A percentile compares a stretch with the other conserved stretches of the same genome.
These are phyloP conservation scores for Plasmodium reichenowi DNA, from an alignment of 169 alveolate species.

Conservation along the genomic window DNA sequence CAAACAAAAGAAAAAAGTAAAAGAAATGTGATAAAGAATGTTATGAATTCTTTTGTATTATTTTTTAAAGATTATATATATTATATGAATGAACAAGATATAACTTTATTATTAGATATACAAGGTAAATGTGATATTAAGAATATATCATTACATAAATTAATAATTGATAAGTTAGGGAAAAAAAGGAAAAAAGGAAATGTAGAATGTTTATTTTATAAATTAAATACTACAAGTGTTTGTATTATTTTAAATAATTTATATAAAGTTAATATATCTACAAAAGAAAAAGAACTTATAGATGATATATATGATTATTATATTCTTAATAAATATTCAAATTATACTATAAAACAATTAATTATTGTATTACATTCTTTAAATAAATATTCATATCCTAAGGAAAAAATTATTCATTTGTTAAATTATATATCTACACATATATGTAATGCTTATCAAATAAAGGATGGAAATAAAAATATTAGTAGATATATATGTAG, in stretches of 20 bases:
- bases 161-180: slow-evolving; percentile 10
- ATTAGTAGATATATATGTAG: too few relatives aligned
- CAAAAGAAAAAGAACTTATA: neutral
- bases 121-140: slow-evolving; percentile 36
- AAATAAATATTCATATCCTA: slow-evolving; percentile 13
- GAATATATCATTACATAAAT: neutral
- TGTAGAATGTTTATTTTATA: slow-evolving; percentile 17
- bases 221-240: slow-evolving; percentile 37
- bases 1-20: slow-evolving; percentile 19
- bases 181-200: slow-evolving; percentile 9
- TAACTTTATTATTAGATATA: slow-evolving; percentile 40
- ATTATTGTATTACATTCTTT: slow-evolving; percentile 33
- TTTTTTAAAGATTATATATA: slow-evolving; percentile 17
- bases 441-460: neutral
- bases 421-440: slow-evolving; percentile 16
- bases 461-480: too few relatives aligned
- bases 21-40: neutral
- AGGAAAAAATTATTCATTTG: slow-evolving; percentile 3
- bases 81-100: slow-evolving; percentile 61
- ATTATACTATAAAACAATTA: slow-evolving; percentile 15
- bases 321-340: slow-evolving; percentile 9
- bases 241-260: slow-evolving; percentile 44
- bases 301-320: slow-evolving; percentile 31
- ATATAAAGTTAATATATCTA: neutral
- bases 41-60: slow-evolving; percentile 21